Evolutionary conservation across 2,329 filamentous ascomycete genomes (phyloP).

Genomic region (Tolypocladium amazonense): DNA sequence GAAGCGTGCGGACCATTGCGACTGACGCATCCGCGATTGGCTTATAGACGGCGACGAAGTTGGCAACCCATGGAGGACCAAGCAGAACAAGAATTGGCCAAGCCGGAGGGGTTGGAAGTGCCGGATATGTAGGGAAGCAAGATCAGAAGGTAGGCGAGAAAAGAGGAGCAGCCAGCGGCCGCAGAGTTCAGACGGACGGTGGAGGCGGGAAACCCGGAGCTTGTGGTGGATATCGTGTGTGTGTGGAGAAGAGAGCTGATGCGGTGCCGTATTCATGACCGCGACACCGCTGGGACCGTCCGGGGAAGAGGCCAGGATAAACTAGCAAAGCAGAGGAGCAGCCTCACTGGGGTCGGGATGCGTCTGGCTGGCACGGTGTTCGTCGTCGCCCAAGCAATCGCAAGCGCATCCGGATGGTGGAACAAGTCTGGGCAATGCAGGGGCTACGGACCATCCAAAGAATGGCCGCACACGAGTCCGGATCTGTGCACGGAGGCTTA

Average conservation of each 20-base stretch:
- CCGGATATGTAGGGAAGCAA: not conserved
- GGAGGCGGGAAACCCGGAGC: not conserved
- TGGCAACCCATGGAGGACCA: not conserved
- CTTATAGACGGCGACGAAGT: constrained; percentile 3
- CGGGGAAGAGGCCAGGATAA: not conserved
- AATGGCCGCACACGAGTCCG: not conserved
- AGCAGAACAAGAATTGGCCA: not conserved
- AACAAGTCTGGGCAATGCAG: not conserved
- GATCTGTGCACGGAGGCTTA: not conserved
- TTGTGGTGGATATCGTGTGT: constrained; percentile 8
- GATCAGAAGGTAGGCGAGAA: not conserved
- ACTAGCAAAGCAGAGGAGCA: not conserved
- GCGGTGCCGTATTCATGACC: not conserved
- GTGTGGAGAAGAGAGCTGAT: constrained; percentile 1
- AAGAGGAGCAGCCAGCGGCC: not conserved
- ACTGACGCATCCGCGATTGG: constrained; percentile 1
- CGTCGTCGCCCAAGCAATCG: not conserved
- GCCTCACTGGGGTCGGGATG: not conserved
- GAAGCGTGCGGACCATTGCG: constrained; percentile 10
- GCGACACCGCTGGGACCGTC: not conserved
- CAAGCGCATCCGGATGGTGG: not conserved
- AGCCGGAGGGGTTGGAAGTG: not conserved
- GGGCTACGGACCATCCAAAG: not conserved
- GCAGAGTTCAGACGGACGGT: not conserved
- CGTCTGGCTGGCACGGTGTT: not conserved